Evolutionary conservation across 345 rosid genomes (phyloP), one percentile per base, ranked within the genome.

Genomic region (Psidium friedrichsthalianum): DNA sequence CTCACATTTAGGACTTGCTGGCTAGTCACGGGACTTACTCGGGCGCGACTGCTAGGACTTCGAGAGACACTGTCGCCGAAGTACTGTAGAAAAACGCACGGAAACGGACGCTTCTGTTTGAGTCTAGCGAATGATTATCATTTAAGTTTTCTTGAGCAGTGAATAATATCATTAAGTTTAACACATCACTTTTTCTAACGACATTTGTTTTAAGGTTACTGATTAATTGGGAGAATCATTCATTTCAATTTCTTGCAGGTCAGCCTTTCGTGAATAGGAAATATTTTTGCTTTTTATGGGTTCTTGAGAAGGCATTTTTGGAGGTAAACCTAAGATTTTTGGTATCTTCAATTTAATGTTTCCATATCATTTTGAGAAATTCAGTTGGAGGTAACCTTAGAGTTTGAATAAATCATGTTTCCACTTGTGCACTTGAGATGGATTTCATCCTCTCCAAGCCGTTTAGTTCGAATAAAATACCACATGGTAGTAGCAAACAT

Each of bases 291-390:
- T 8, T 94, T 97, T 88, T 97, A 90, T 94, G 99, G 99, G 87
- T 96, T 96, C 84, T 86, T 94, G 90, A 96, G 90, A 96, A 94
- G 90, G 98, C 98, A 53, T 94, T 96, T 90, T 97, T 96, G 82
- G 98, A 95, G 98, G 99, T 94, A 91, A 91, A 89, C 24, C 2
- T 82, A 6, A 21, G 16, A 58, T 54, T 22, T 56, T 58, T 29
- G 25, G 76, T 15, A 1, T 2, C n/a, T 18, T 51, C n/a, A n/a
- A 40, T 80, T 29, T 40, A 40, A 18, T 61, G 51, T 36, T 54
- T 86, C 44, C 42, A 32, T 64, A 4, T 22, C 24, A 16, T 64
- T 16, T 64, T 4, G 13, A 64, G 44, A 24, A 16, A 32, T 16
- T 64, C 22, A 64, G 44, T n/a, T n/a, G n/a, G n/a, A n/a, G n/a